Base-by-base conservation (phyloP, 371 early-diverging fungal species). In the Apophysomyces sp. region DNA sequence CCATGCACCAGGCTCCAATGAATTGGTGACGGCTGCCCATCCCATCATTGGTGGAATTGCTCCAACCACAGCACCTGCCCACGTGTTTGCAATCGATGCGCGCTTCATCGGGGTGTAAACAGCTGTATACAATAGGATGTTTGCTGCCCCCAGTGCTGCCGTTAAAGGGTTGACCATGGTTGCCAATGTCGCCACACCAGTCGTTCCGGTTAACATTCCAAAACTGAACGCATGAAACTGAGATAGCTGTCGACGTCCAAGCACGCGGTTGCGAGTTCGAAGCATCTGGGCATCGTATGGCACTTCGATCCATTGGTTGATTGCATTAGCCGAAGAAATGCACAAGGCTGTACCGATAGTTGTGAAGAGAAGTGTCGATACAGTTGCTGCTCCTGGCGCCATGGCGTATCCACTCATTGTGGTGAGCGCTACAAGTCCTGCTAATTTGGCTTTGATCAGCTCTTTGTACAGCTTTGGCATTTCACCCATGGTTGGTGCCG, bases 1-100 rank as follows among this genome's bases (percentile, higher is more conserved):
- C 87, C 88, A 91, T 1, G 93, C 92, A 49, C 92, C 95, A 3
- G 86, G 79, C 39, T 91, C 95, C 18, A 98, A 61, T 2, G 76
- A 57, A 30, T 89, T 88, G 0, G 95, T 92, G 44, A 88, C 89
- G 11, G 98, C 97, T 4, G 90, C 86, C 90, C 93, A 98, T 0
- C 99, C 99, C 93, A 98, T 97, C 87, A 98, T 89, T 2, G 99
- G 99, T 34, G 99, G 99, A 37, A 98, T 91, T 0, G 92, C 99
- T 7, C 99, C 98, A 0, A 98, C 99, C 0, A 98, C 74, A 11
- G 97, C 85, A 11, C 99, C 99, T 21, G 88, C 92, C 97, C 97
- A 97, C 2, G 98, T 98, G 68, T 98, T 98, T 16, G 81, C 87
- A 62, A 97, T 94, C 0, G 92, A 89, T n/a, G 86, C 71, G 27